Conservation (phyloP, 2,329 filamentous ascomycete genomes). For the Conoideocrella luteorostrata region DNA sequence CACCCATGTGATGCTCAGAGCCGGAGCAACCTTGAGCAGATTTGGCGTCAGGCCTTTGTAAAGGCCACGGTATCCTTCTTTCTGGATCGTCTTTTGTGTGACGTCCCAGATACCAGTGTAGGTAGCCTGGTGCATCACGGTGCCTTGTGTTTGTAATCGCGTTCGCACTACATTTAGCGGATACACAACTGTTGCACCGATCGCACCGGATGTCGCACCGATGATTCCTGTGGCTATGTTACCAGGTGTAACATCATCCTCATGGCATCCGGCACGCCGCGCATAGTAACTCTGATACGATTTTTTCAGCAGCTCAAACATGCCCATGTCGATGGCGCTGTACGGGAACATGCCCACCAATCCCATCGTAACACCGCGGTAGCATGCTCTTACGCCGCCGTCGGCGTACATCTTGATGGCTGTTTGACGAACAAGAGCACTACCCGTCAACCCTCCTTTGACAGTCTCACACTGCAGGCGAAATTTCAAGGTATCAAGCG, state of each 20-base stretch:
- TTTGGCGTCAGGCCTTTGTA: slow-evolving; percentile 97
- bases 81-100: slow-evolving; percentile 70
- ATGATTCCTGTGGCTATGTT: slow-evolving; percentile 83
- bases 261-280: slow-evolving; percentile 60
- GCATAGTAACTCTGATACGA: slow-evolving; percentile 66
- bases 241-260: slow-evolving; percentile 75
- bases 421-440: slow-evolving; percentile 74
- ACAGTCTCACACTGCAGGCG: slow-evolving; percentile 92
- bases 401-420: slow-evolving; percentile 79
- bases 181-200: slow-evolving; percentile 91
- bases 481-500: slow-evolving; percentile 77
- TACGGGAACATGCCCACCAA: slow-evolving; percentile 97
- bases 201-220: slow-evolving; percentile 83
- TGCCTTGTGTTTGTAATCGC: slow-evolving; percentile 88
- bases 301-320: slow-evolving; percentile 87
- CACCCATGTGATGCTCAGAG: slow-evolving; percentile 91
- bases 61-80: slow-evolving; percentile 77
- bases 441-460: slow-evolving; percentile 74
- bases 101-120: slow-evolving; percentile 92
- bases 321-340: slow-evolving; percentile 91
- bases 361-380: slow-evolving; percentile 89
- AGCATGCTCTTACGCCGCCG: slow-evolving; percentile 70
- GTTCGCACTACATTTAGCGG: slow-evolving; percentile 91
- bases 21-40: slow-evolving; percentile 89
- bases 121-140: slow-evolving; percentile 79